A percentile compares a stretch with the other conserved stretches of the same genome.
These are phyloP conservation scores for Daldinia childiae DNA, from an alignment of 495 filamentous ascomycete genomes.

Conservation along the genomic window DNA sequence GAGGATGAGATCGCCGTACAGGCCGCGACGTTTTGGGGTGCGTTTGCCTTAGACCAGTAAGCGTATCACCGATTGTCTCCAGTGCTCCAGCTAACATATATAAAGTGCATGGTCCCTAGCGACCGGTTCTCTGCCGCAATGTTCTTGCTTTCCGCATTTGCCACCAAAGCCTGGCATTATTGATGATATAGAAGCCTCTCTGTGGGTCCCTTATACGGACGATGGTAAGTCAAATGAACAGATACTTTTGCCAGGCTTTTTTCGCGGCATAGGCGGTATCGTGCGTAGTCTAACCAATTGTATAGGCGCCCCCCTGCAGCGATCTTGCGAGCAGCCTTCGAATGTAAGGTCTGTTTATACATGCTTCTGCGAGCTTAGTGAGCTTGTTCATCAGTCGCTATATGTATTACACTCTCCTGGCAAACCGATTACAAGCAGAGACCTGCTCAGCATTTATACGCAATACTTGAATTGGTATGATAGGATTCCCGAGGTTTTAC, in stretches of 20 bases:
- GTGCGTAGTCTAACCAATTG: slow-evolving; percentile 16
- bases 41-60: slow-evolving; percentile 76
- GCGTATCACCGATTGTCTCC: slow-evolving; percentile 28
- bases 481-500: slow-evolving; percentile 65
- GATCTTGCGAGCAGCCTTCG: slow-evolving; percentile 61
- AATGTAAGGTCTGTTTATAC: slow-evolving; percentile 67
- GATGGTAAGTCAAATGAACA: slow-evolving; percentile 53
- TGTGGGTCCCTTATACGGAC: slow-evolving; percentile 69
- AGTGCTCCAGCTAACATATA: slow-evolving; percentile 39
- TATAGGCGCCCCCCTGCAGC: slow-evolving; percentile 57
- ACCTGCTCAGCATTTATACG: slow-evolving; percentile 64
- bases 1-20: slow-evolving; percentile 68
- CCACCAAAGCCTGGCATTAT: slow-evolving; percentile 66
- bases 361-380: slow-evolving; percentile 71
- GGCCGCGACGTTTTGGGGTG: slow-evolving; percentile 76
- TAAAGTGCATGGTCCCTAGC: slow-evolving; percentile 70
- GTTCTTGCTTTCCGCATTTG: slow-evolving; percentile 64
- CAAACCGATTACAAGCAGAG: slow-evolving; percentile 64
- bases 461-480: slow-evolving; percentile 71
- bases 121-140: slow-evolving; percentile 70
- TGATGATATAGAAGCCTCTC: slow-evolving; percentile 61
- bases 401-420: slow-evolving; percentile 70
- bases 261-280: background rate
- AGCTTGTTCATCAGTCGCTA: slow-evolving; percentile 72
- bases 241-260: background rate